Conservation (phyloP, 768 basidiomycete genomes). For the Mrakia gelida region DNA sequence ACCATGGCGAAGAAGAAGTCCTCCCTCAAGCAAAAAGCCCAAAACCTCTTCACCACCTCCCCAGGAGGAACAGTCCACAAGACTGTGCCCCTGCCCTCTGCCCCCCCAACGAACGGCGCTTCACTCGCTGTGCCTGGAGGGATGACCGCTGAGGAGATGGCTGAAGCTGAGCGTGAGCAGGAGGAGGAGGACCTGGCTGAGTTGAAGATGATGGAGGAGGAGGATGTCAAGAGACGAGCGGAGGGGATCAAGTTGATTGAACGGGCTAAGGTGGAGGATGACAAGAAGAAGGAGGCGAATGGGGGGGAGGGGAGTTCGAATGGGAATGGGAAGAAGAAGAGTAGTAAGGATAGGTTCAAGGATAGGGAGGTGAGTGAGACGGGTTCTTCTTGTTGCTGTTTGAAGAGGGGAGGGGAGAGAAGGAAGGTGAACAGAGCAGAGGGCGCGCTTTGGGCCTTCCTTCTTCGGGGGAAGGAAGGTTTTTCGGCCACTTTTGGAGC, state of each 20-base stretch:
- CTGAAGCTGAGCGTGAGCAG: conserved; percentile 27
- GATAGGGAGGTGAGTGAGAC: background rate
- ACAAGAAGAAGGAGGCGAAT: background rate
- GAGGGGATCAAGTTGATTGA: conserved; percentile 18
- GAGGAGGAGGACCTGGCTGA: conserved; percentile 30
- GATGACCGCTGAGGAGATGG: conserved; percentile 1
- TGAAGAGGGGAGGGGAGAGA: background rate
- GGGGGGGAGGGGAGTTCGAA: background rate
- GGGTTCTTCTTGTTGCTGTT: background rate
- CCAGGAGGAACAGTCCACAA: background rate
- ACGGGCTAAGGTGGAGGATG: too few species aligned
- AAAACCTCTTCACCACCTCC: background rate
- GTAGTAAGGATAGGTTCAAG: conserved; percentile 9
- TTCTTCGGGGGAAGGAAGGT: background rate
- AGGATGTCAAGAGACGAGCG: background rate
- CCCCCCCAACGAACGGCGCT: background rate
- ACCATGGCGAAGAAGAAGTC: conserved; percentile 1
- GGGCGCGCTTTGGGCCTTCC: background rate
- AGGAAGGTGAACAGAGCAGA: background rate
- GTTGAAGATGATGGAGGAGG: conserved; percentile 21
- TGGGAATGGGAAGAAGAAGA: conserved; percentile 2
- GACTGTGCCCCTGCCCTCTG: background rate
- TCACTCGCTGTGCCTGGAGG: background rate
- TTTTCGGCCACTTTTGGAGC: background rate
- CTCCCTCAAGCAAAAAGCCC: background rate